Base-by-base conservation (phyloP, 2,329 filamentous ascomycete species). In the Aspergillaceae sp. region DNA sequence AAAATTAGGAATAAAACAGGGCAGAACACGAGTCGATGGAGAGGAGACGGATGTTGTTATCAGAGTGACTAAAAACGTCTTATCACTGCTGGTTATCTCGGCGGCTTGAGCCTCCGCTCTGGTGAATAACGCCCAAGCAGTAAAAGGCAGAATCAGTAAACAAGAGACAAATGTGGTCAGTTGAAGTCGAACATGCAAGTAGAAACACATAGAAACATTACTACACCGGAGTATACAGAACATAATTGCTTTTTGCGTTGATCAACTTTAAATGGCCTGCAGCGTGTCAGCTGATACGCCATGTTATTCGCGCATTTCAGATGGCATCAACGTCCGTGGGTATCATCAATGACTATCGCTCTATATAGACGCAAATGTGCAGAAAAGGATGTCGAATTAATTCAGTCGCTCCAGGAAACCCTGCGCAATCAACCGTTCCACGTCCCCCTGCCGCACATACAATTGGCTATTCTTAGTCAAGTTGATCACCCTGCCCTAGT, bases 401-500 rank as follows among this genome's bases (percentile, higher is more conserved):
- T 82, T 82, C 56, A 98, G 75, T 59, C 89, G 89, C 67, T 96
- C 90, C 53, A 98, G 73, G 70, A 96, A 98, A 19, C 92, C 92
- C 64, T 97, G 91, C 10, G 88, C 80, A 60, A 98, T 96, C 57
- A 98, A 68, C 43, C 90, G 80, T 69, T 98, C 92, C 5, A 98
- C 92, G 69, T 98, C 92, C 27, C 88, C 91, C 62, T 96, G 88
- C 41, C 91, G 81, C 35, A 98, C 92, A 62, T 94, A 97, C 63
- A 98, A 94, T 64, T 98, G 92, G 61, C 90, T 96, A 68, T 98
- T 97, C 69, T 94, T 97, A 34, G 89, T 95, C 72, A 98, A 77
- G 49, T 86, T 97, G 59, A 98, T 96, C 8, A 90, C 87, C 10
- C 89, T 95, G 35, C 19, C 36, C 10, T n/a, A n/a, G n/a, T n/a